Evolutionary conservation across 768 basidiomycete genomes (phyloP).

Genomic region (Mrakia hoshinonis): DNA sequence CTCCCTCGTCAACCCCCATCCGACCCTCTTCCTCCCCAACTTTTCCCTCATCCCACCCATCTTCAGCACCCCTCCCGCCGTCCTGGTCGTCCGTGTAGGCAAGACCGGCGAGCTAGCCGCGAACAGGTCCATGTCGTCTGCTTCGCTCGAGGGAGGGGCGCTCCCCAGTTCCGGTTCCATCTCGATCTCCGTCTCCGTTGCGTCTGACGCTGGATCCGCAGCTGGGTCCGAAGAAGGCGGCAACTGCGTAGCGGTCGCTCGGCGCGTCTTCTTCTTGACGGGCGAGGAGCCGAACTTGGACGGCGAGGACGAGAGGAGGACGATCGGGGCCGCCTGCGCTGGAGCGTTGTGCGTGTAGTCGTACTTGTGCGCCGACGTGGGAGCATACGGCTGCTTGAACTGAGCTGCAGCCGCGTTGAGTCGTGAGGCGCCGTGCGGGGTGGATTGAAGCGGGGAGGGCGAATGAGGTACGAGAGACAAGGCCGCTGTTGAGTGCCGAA

Average conservation of each 20-base stretch:
- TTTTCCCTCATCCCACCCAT: neutral
- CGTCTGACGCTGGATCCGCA: neutral
- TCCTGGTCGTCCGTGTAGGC: too few species aligned
- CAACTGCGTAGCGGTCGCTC: neutral
- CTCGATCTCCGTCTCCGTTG: neutral
- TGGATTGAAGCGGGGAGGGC: neutral
- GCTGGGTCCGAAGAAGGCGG: neutral
- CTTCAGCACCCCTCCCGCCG: neutral
- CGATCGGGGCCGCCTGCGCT: neutral
- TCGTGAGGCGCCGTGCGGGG: neutral
- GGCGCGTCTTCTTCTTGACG: neutral
- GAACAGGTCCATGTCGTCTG: constrained; percentile 19
- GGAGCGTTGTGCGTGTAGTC: too few species aligned
- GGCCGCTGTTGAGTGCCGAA: neutral
- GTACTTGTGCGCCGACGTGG: neutral
- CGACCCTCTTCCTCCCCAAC: constrained; percentile 4
- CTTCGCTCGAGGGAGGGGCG: neutral
- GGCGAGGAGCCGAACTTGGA: constrained; percentile 3
- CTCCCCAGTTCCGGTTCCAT: neutral
- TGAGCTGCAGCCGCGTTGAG: neutral
- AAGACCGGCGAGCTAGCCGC: neutral
- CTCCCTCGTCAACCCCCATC: neutral
- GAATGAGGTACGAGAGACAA: neutral
- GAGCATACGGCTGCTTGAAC: neutral
- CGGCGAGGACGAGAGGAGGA: constrained; percentile 1